These are phyloP conservation scores for Nicotiana paniculata DNA, from an alignment of 257 asterid species.

Conservation along the genomic window DNA sequence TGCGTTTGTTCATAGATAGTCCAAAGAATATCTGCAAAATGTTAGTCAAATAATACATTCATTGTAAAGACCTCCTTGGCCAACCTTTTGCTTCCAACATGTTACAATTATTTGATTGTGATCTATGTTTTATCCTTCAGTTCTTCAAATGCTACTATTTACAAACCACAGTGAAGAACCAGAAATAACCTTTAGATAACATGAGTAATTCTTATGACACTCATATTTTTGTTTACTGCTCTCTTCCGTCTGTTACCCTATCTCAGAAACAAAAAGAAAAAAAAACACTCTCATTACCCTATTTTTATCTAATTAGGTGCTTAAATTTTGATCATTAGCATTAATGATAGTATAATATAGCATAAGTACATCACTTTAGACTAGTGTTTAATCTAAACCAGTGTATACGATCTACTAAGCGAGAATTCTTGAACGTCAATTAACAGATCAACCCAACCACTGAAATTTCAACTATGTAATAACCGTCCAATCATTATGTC, in stretches of 20 bases:
- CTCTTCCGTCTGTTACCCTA: not conserved
- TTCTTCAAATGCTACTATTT: not conserved
- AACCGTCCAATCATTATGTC: not conserved
- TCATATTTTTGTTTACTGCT: not conserved
- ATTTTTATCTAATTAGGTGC: not conserved
- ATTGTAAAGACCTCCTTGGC: not conserved
- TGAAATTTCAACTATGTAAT: not conserved
- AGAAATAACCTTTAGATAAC: not conserved
- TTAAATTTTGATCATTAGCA: not conserved
- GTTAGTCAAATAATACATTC: not conserved
- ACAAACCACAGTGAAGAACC: not conserved
- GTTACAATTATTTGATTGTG: not conserved
- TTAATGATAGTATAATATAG: too few relatives aligned
- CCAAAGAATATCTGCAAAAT: not conserved
- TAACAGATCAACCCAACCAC: not conserved
- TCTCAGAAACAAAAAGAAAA: not conserved
- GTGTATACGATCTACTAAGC: not conserved
- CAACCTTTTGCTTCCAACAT: not conserved
- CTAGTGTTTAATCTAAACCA: not conserved
- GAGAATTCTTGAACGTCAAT: not conserved
- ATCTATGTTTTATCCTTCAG: not conserved
- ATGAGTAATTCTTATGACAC: not conserved
- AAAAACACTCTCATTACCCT: too few relatives aligned
- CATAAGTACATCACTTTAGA: too few relatives aligned
- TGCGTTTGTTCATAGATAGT: not conserved